phyloP scores from a whole-genome alignment of 306 rosid genomes.

The Dryas octopetala region DNA sequence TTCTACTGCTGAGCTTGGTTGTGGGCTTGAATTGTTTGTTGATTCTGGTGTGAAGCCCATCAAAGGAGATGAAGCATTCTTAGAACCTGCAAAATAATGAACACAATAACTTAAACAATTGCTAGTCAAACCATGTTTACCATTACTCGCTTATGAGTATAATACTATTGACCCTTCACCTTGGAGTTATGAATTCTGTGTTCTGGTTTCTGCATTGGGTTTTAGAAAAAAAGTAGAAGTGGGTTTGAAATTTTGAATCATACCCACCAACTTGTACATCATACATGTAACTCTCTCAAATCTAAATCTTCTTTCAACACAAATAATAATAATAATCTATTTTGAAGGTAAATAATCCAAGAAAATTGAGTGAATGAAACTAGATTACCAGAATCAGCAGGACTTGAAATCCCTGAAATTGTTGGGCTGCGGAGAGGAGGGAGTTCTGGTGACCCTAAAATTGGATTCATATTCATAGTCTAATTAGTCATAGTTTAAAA shows the following conservation, averaged over 20 bases:
- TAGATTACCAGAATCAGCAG: conserved; percentile 26
- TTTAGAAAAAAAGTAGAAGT: too few species aligned
- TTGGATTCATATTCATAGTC: background rate
- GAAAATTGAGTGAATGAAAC: background rate
- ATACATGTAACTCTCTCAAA: background rate
- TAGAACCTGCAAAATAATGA: conserved; percentile 17
- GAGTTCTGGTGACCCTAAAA: conserved; percentile 40
- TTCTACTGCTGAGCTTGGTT: conserved; percentile 18
- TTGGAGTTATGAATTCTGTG: too few species aligned
- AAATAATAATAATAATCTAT: background rate
- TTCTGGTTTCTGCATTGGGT: too few species aligned
- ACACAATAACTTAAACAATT: background rate
- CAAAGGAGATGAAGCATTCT: conserved; percentile 18
- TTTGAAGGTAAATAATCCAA: background rate
- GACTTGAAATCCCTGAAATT: conserved; percentile 23
- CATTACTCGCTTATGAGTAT: too few species aligned
- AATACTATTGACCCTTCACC: too few species aligned
- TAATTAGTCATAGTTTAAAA: background rate
- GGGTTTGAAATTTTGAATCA: too few species aligned
- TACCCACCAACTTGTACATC: too few species aligned
- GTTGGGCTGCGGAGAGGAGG: conserved; percentile 50
- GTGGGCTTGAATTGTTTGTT: conserved; percentile 3
- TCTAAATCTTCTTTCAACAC: background rate
- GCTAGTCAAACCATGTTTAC: too few species aligned
- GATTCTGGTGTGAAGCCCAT: conserved; percentile 4